A percentile compares a stretch with the other conserved stretches of the same genome.
Evolutionary conservation across 2,329 filamentous ascomycete genomes (phyloP).

Genomic region (Leptographium flavum): DNA sequence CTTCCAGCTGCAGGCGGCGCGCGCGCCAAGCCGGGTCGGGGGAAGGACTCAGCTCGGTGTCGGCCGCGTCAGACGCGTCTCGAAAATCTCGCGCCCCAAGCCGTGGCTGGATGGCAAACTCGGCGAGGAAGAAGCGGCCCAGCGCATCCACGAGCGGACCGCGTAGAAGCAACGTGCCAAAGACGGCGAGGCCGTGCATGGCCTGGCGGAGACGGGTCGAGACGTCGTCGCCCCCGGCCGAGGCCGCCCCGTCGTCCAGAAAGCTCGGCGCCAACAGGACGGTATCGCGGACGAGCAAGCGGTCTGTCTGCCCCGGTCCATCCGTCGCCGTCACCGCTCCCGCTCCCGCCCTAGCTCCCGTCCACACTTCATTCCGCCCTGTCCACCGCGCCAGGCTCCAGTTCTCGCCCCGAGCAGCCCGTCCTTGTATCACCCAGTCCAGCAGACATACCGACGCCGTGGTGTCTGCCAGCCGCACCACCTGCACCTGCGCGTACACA

Average conservation of each 20-base stretch:
- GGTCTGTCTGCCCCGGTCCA: too few species aligned
- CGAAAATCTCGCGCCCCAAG: constrained; percentile 73
- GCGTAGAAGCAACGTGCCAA: constrained; percentile 73
- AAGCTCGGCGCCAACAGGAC: constrained; percentile 41
- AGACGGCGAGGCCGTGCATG: constrained; percentile 62
- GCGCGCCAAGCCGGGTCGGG: constrained; percentile 33
- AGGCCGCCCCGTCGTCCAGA: background rate
- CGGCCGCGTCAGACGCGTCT: constrained; percentile 26
- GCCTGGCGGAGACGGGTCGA: constrained; percentile 30
- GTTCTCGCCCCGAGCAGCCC: constrained; percentile 70
- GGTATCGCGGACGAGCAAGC: constrained; percentile 73
- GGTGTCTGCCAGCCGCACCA: constrained; percentile 46
- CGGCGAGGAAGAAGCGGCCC: constrained; percentile 59
- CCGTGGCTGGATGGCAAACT: constrained; percentile 66
- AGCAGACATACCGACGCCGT: constrained; percentile 55
- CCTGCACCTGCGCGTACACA: constrained; percentile 71
- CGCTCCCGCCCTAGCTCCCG: too few species aligned
- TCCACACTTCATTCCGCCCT: constrained; percentile 81
- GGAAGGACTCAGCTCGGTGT: background rate
- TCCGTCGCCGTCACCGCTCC: too few species aligned
- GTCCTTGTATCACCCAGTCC: constrained; percentile 89
- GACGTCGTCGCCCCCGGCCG: too few species aligned
- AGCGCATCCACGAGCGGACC: constrained; percentile 55
- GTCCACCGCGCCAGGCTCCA: constrained; percentile 74
- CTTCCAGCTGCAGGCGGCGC: constrained; percentile 43